Evolutionary conservation across 441 rosid species (phyloP), one percentile per base, ranked within the genome.

Genomic region (Arabidopsis hybrid): DNA sequence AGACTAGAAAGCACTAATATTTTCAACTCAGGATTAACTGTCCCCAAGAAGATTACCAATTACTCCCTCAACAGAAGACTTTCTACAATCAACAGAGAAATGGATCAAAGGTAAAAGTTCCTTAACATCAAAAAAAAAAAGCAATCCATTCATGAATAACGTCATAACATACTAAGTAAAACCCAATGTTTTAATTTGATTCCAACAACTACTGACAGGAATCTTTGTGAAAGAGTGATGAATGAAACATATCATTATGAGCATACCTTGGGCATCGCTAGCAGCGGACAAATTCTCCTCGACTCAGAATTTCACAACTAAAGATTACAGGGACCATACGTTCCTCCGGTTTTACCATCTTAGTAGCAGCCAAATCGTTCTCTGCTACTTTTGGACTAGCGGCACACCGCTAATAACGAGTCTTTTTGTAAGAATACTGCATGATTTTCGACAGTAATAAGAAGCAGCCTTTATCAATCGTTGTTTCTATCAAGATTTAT

Each of bases 261-360:
- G 34, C n/a, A 52, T 21, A 21, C 57, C 57, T 52, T 52, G 34
- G 57, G 26, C 34, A 52, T 52, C 57, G 57, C 57, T 52, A 52
- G 57, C 57, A 9, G 57, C 57, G 57, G 18, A 52, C 57, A 52
- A 52, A 52, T 52, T 52, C 34, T 52, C 57, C n/a, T 52, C 34
- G 8, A 52, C 32, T 31, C 32, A 31, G 32, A 31, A 31, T 31
- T 31, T 31, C 4, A 4, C 32, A 31, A 3, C 5, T 31, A 31
- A 31, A 31, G 32, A 36, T 7, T 36, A 36, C 39, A 36, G 9
- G 39, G 39, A 36, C 9, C 39, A 36, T 36, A 36, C 1, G 10
- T 36, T 36, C 39, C 39, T 36, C 39, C 9, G 9, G 10, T 35
- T 35, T 21, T 35, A 35, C 39, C 39, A 36, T 36, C 2, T 36